These are phyloP conservation scores for Uronychia binucleata DNA, from an alignment of 73 alveolate species.

Conservation along the genomic window DNA sequence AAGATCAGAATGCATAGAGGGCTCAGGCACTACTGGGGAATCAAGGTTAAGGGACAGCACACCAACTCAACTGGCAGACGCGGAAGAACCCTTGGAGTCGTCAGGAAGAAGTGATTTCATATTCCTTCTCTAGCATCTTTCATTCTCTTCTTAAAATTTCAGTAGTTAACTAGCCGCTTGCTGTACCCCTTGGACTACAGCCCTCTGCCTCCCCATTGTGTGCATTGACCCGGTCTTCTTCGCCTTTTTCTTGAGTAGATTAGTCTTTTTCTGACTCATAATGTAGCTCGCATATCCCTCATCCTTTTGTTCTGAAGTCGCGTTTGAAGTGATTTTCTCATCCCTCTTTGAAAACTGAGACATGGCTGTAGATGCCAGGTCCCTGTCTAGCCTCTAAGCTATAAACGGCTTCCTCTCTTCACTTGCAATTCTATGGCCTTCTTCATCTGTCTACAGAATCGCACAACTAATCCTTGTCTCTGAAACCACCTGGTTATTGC, in stretches of 20 bases:
- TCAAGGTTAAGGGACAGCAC: constrained; percentile 99
- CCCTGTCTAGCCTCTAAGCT: neutral
- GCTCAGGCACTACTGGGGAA: constrained; percentile 97
- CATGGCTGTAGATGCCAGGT: neutral
- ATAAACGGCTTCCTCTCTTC: neutral
- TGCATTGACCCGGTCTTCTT: neutral
- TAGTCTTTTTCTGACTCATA: neutral
- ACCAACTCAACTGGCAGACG: constrained; percentile 99
- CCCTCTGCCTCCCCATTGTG: neutral
- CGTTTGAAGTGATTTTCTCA: neutral
- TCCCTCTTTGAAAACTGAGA: neutral
- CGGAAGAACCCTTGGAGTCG: constrained; percentile 98
- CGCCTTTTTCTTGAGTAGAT: neutral
- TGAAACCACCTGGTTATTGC: too few species aligned
- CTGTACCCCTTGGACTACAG: neutral
- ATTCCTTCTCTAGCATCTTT: neutral
- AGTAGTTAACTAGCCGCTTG: neutral
- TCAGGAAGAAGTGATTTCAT: constrained; percentile 88
- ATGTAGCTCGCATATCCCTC: neutral
- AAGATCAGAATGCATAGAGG: constrained; percentile 98
- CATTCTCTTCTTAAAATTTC: neutral
- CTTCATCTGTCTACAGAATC: too few species aligned
- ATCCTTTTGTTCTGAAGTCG: neutral
- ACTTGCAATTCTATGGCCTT: too few species aligned
- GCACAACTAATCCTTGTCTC: too few species aligned